Evolutionary conservation across 129 eudicot genomes (phyloP), one percentile per base, ranked within the genome.

Genomic region (Heracleum sosnowskyi): DNA sequence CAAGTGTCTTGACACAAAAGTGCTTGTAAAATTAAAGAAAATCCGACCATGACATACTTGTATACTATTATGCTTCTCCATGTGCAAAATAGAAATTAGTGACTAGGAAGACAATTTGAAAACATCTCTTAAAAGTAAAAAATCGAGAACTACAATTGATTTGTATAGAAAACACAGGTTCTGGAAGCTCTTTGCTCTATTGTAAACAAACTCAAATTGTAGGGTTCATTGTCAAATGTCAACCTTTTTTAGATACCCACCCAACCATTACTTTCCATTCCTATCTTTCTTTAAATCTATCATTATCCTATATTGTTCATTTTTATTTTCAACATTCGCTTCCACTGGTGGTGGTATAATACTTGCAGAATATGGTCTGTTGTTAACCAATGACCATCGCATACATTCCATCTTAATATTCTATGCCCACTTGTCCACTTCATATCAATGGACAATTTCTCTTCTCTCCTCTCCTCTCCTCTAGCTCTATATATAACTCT

Each of bases 361-460:
- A 35, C 4, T 69, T 69, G 10, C 42, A 16, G 74, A 69, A 69
- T 69, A 33, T 69, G 75, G 42, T 33, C 75, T 70, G 28, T 36
- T 70, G 28, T 36, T 70, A 10, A 36, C 26, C 75, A 70, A 20
- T 36, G 31, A 36, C 44, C 46, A 7, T 37, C 22, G 37, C 73
- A 29, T 13, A 26, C 68, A 60, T 60, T 60, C 68, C 40, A 13
- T 68, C 11, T 68, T 29, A 70, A 33, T 76, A 76, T 57, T 34
- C 71, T 36, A 39, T 76, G 35, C 79, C 71, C 79, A 76, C 79
- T 76, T 35, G 72, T 36, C 68, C 68, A 36, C 79, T 76, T 20
- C 7, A 8, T 57, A 57, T 26, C 68, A n/a, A n/a, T 60, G 16
- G 4, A 9, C 68, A 60, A 26, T 60, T 60, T 60, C 68, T n/a